Base-by-base conservation (phyloP, 257 asterid species). In the Buddleja alternifolia region DNA sequence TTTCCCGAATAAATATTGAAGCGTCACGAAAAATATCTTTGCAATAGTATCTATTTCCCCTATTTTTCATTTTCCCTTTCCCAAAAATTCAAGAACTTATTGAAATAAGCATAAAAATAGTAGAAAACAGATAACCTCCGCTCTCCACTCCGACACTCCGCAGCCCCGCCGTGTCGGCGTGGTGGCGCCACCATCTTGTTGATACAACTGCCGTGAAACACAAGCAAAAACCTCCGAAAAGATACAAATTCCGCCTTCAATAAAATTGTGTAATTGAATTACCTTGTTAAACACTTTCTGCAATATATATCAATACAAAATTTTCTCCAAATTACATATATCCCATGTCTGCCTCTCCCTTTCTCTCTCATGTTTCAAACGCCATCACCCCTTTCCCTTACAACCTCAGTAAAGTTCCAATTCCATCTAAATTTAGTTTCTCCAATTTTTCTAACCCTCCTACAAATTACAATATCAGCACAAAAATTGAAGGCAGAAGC, bases 331-430 rank as follows among this genome's bases (percentile, higher is more conserved):
- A n/a, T n/a, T n/a, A n/a, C 44, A 56, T 50, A 10, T 32, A 48
- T 19, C 52, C 77, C 51, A 87, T 90, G 88, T 75, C 86, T 64
- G 55, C 85, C 36, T 36, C 77, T 68, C 40, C 75, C 10, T 60
- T 65, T 66, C 71, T 73, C 17, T 61, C 60, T 67, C 73, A 73
- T 56, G 60, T 59, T 63, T 65, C 88, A 48, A 82, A 63, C 75
- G n/a, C 50, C 72, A 71, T 74, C 41, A 58, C 12, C 36, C 65
- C 62, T 19, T 74, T 74, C 44, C 77, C 81, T 45, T 69, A 8
- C 69, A 71, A 58, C 59, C 78, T 82, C 46, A 37, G 73, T 16
- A 72, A 56, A 64, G 14, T 56, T 32, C 76, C n/a, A 17, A 52
- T 63, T 32, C 77, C 73, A 41, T 36, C 69, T 47, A 69, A 63